These are phyloP conservation scores for Phytopythium oedochilum DNA, from an alignment of 352 stramenopile genomes.

Conservation along the genomic window DNA sequence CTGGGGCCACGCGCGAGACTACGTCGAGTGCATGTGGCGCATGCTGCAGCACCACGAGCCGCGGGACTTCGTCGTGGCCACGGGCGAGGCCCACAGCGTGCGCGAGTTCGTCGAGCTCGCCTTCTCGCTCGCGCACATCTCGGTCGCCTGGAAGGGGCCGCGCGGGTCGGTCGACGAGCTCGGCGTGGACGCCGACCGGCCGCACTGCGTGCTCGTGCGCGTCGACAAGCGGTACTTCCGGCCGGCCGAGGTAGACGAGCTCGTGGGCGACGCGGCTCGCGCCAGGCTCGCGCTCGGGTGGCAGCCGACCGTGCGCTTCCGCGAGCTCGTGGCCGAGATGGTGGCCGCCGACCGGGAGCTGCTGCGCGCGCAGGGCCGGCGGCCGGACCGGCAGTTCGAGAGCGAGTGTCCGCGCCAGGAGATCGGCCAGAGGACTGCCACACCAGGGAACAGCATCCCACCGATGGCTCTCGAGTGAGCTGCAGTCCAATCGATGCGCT, in stretches of 20 bases:
- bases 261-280: constrained; percentile 95
- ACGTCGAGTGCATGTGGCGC: constrained; percentile 99
- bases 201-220: constrained; percentile 89
- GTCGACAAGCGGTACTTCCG: constrained; percentile 98
- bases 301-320: constrained; percentile 90
- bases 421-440: background rate
- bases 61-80: constrained; percentile 86
- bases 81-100: constrained; percentile 97
- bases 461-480: too few species aligned
- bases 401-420: background rate
- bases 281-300: constrained; percentile 90
- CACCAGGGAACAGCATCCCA: too few species aligned
- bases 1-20: constrained; percentile 98
- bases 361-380: constrained; percentile 1
- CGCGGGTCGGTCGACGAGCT: constrained; percentile 91
- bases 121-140: constrained; percentile 88
- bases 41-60: constrained; percentile 92
- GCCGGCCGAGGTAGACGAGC: constrained; percentile 96
- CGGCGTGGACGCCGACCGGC: constrained; percentile 88
- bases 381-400: background rate
- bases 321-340: constrained; percentile 96
- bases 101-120: constrained; percentile 97
- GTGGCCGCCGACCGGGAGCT: constrained; percentile 77
- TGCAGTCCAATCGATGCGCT: too few species aligned
- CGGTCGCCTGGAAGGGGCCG: constrained; percentile 90